Conservation (phyloP, 1,139 yeast species). For the Meyerozyma smithsonii region DNA sequence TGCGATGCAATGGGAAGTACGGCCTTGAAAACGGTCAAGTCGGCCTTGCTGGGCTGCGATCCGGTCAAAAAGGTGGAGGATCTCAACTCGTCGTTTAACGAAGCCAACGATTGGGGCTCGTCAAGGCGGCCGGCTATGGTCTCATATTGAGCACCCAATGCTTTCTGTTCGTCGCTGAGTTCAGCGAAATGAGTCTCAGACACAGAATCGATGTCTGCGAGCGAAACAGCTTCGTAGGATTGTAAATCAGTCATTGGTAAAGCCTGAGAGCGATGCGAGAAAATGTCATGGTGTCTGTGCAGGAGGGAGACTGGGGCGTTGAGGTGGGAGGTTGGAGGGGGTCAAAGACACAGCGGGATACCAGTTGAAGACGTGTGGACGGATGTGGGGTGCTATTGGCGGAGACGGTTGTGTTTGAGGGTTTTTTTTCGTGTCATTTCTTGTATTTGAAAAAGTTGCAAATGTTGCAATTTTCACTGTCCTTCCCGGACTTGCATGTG, state of each 20-base stretch:
- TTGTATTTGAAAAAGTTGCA: background rate
- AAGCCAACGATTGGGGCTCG: conserved; percentile 50
- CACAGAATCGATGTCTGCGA: conserved; percentile 27
- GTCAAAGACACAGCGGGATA: too few species aligned
- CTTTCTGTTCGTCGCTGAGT: conserved; percentile 50
- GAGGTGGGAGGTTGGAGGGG: background rate
- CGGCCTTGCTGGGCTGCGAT: conserved; percentile 58
- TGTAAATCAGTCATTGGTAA: background rate
- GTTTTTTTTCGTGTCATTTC: too few species aligned
- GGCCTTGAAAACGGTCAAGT: conserved; percentile 62
- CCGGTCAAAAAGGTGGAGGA: conserved; percentile 68
- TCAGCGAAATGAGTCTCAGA: conserved; percentile 29
- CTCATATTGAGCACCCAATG: conserved; percentile 78
- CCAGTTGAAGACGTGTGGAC: too few species aligned
- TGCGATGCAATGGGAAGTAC: conserved; percentile 55
- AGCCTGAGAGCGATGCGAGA: background rate
- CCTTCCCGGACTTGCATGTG: background rate
- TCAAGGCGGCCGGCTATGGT: conserved; percentile 59
- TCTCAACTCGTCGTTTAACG: conserved; percentile 68
- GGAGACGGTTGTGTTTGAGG: too few species aligned
- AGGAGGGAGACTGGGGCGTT: background rate
- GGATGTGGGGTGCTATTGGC: too few species aligned
- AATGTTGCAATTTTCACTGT: background rate
- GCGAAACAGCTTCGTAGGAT: conserved; percentile 17
- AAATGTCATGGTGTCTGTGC: background rate